Base-by-base conservation (phyloP, 352 stramenopile genomes). In the Globisporangium acanthophoron region DNA sequence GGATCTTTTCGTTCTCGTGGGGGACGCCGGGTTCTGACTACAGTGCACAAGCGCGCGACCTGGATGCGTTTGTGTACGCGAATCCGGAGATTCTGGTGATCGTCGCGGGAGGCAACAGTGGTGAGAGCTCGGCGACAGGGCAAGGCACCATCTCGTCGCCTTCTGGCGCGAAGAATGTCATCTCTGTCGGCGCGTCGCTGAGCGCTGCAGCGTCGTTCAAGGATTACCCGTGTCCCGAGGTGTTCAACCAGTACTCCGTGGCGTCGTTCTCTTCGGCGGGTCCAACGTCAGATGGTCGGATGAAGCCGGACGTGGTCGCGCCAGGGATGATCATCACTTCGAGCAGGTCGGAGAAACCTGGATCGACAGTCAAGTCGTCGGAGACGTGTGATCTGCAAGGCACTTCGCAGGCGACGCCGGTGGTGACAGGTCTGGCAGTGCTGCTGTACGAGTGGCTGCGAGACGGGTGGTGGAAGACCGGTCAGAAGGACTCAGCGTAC, bases 281-380 rank as follows among this genome's bases (percentile, higher is more conserved):
- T 0, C 87, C 87, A 1, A 96, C 88, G 3, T 76, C 70, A 1
- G 87, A 97, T 64, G 78, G 78, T 6, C 74, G 88, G 24, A 67
- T 96, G 46, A 97, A 97, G 64, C 89, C 89, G 13, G 89, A 97
- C 27, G 69, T 97, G 18, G 76, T 96, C 6, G 86, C 83, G 2
- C 89, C 89, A 0, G 89, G 89, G 15, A 92, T 94, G 74, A 73
- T 78, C 24, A 62, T 96, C 12, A 73, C 76, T 16, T 96, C 87
- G 24, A 89, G 85, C 51, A 73, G 82, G 50, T 92, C 85, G 9
- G 67, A 79, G 50, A 61, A 69, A 11, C 73, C 76, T 11, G 80
- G 78, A 9, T 81, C 74, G 18, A 82, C 73, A 8, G 67, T 54
- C 45, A 81, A 87, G 54, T 85, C 78, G 0, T 66, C 64, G 0